Evolutionary conservation across 805 yeast genomes (phyloP), one percentile per base, ranked within the genome.

Genomic region (Starmerella vaccinii): DNA sequence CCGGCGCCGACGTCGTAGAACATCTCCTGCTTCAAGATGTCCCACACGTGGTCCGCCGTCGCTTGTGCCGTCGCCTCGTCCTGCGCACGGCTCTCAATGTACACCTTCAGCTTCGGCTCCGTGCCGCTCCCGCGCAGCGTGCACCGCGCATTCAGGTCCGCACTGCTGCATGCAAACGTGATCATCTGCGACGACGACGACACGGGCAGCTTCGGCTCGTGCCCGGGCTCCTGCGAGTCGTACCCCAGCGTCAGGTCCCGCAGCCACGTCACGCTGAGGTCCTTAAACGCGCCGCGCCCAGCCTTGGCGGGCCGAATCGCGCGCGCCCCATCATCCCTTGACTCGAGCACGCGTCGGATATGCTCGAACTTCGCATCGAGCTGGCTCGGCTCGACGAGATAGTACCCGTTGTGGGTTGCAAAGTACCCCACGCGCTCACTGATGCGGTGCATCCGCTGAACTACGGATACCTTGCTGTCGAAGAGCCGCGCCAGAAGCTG

Each of bases 61-160:
- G 39, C 52, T 0, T 58, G 53, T 0, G 95, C 84, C 3, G 65
- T 62, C 0, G 52, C 61, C 40, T 75, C 84, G 8, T 69, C 64
- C 0, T 55, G 46, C 0, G 86, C 74, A 38, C 66, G 66, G 0
- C 94, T 92, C 63, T 90, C 98, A 30, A 90, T 81, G 67, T 90
- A 90, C 0, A 90, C 84, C 65, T 90, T 90, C 56, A 90, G 71
- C 64, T 90, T 90, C 2, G 97, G 97, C 65, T 90, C 98, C 0
- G 98, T 90, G 10, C 98, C 98, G 3, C 95, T 86, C 0, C 97
- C 97, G 48, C 98, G 74, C 46, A 85, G 80, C 0, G 97, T 89
- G 62, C 89, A 81, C 32, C 95, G 68, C 2, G 86, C 79, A 19
- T 56, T 57, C 38, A 71, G 76, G 2, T 60, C 65, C 6, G 47